Conservation (phyloP, 768 basidiomycete species). For the Mycena filopes region DNA sequence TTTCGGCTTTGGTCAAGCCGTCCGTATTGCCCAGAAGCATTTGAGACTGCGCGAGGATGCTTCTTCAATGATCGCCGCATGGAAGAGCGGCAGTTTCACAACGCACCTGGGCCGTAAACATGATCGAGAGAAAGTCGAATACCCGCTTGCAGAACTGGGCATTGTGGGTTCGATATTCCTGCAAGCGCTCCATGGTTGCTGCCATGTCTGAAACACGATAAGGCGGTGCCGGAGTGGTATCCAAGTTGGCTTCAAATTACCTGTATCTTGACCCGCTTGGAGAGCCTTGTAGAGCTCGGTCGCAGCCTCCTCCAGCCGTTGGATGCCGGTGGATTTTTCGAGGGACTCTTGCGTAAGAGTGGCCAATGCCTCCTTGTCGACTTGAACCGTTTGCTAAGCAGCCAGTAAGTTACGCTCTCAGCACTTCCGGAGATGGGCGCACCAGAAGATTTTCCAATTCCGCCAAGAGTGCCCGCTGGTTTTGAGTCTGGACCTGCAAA, state of each 20-base stretch:
- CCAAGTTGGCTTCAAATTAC: slow-evolving; percentile 51
- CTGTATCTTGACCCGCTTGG: slow-evolving; percentile 89
- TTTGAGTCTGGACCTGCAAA: slow-evolving; percentile 96
- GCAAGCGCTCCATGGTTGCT: slow-evolving; percentile 93
- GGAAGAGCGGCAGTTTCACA: slow-evolving; percentile 12
- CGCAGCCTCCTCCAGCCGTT: slow-evolving; percentile 82
- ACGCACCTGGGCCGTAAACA: slow-evolving; percentile 90
- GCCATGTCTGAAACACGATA: slow-evolving; percentile 77
- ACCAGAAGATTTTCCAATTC: slow-evolving; percentile 93
- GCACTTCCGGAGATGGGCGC: slow-evolving; percentile 31
- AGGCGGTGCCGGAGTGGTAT: slow-evolving; percentile 28
- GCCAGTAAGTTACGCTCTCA: slow-evolving; percentile 6
- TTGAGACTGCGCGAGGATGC: slow-evolving; percentile 63
- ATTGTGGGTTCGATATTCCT: slow-evolving; percentile 92
- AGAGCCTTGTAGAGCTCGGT: slow-evolving; percentile 95
- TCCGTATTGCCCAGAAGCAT: slow-evolving; percentile 71
- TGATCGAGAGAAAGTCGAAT: slow-evolving; percentile 89
- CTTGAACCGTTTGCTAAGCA: slow-evolving; percentile 90
- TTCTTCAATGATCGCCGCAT: slow-evolving; percentile 1
- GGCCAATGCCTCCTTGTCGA: slow-evolving; percentile 79
- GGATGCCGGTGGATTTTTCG: slow-evolving; percentile 80
- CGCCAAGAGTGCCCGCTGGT: slow-evolving; percentile 84
- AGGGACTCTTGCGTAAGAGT: slow-evolving; percentile 90
- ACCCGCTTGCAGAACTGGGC: slow-evolving; percentile 93
- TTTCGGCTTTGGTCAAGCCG: slow-evolving; percentile 60